Conservation (phyloP, 2,329 filamentous ascomycete genomes). For the Pestalotiopsis sp. region DNA sequence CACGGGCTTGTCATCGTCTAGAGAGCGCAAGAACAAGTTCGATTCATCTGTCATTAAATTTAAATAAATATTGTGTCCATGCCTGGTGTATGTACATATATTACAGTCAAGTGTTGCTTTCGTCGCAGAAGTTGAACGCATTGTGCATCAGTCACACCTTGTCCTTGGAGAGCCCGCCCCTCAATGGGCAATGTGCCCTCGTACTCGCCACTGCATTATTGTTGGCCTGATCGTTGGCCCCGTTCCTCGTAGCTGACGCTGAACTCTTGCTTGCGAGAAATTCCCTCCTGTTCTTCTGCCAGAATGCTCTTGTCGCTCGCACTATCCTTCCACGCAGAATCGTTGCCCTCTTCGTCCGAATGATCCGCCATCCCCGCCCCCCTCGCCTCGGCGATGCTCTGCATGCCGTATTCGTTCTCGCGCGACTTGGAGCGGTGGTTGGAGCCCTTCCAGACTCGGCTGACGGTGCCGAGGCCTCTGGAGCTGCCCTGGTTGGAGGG, state of each 20-base stretch:
- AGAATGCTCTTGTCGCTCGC: conserved; percentile 4
- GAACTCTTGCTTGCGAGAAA: conserved; percentile 5
- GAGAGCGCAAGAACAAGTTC: too few species aligned
- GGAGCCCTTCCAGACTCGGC: neutral
- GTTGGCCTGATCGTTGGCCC: neutral
- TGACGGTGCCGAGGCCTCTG: neutral
- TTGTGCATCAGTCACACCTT: neutral
- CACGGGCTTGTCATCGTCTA: too few species aligned
- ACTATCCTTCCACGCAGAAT: neutral
- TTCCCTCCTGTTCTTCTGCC: neutral
- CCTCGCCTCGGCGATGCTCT: neutral
- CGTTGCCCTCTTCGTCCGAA: neutral
- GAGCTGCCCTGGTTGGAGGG: neutral
- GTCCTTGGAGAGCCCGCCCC: neutral
- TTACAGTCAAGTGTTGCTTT: neutral
- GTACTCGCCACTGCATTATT: neutral
- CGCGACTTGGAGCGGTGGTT: neutral
- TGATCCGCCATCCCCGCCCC: neutral
- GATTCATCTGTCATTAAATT: neutral
- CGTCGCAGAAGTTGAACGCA: neutral
- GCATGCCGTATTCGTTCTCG: conserved; percentile 1
- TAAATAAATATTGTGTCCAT: too few species aligned
- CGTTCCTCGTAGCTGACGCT: conserved; percentile 3
- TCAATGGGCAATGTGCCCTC: neutral
- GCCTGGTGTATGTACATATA: neutral